phyloP scores from a whole-genome alignment of 441 rosid species.

The Pelargonium myrrhifolium region DNA sequence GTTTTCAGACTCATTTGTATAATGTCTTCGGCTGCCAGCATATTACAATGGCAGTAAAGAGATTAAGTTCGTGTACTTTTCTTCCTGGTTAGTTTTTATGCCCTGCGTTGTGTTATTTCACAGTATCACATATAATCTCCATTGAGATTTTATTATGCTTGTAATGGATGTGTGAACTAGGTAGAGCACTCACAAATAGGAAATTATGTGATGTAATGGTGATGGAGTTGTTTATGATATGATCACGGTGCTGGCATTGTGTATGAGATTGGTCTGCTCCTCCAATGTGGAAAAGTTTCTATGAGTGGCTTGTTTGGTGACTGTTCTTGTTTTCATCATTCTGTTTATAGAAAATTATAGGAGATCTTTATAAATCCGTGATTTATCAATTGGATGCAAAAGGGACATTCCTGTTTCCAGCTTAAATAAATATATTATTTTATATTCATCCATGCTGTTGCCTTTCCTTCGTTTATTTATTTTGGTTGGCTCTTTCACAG shows the following conservation, averaged over 20 bases:
- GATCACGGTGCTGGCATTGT: not conserved
- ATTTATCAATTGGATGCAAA: not conserved
- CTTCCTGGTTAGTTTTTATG: not conserved
- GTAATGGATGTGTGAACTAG: not conserved
- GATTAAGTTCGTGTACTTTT: not conserved
- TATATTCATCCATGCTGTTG: not conserved
- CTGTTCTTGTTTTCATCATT: not conserved
- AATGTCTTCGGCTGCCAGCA: not conserved
- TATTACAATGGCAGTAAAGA: not conserved
- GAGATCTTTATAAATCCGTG: conserved; percentile 1
- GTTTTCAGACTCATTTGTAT: not conserved
- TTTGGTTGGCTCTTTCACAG: conserved; percentile 28
- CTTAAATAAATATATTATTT: not conserved
- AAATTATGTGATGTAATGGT: not conserved
- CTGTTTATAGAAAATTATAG: not conserved
- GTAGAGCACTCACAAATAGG: not conserved
- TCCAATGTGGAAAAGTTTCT: not conserved
- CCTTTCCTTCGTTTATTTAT: not conserved
- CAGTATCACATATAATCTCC: not conserved
- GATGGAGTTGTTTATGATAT: not conserved
- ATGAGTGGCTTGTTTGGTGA: not conserved
- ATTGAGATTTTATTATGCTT: not conserved
- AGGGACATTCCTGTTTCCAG: not conserved
- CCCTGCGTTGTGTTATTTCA: not conserved
- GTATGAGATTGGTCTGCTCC: not conserved